A percentile compares a stretch with the other conserved stretches of the same genome.
These are phyloP conservation scores for Cyberlindnera xylosilytica DNA, from an alignment of 805 yeast species.

Conservation along the genomic window DNA sequence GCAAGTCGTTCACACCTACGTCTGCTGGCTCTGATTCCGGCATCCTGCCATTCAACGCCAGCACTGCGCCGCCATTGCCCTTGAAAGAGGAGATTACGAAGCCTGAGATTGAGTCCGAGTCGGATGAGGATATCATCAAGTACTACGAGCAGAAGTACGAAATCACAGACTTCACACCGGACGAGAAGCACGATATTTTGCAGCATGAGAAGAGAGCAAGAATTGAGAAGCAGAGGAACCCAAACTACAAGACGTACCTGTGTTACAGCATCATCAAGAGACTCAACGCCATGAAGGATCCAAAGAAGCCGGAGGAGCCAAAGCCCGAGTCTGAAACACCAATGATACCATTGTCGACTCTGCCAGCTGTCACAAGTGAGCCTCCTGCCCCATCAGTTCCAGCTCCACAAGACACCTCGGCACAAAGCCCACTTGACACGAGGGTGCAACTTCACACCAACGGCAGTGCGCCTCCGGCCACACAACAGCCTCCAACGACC, in stretches of 20 bases:
- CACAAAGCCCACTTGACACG: not conserved
- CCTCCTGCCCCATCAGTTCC: not conserved
- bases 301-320: conserved; percentile 6
- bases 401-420: not conserved
- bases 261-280: conserved; percentile 30
- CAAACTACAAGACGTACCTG: conserved; percentile 27
- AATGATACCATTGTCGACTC: not conserved
- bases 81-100: conserved; percentile 24
- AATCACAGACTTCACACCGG: conserved; percentile 26
- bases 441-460: not conserved
- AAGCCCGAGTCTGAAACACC: not conserved
- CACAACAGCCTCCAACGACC: too few relatives aligned
- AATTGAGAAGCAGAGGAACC: conserved; percentile 25
- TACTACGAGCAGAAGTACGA: conserved; percentile 27
- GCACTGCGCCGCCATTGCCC: conserved; percentile 8
- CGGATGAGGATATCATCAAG: conserved; percentile 27
- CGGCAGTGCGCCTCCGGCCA: too few relatives aligned
- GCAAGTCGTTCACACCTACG: not conserved
- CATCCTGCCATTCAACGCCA: not conserved
- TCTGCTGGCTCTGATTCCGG: not conserved
- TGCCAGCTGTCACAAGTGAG: too few relatives aligned
- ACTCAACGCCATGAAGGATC: conserved; percentile 22
- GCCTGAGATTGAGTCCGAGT: conserved; percentile 23
- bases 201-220: conserved; percentile 29
- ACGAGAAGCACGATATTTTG: conserved; percentile 29